phyloP scores from a whole-genome alignment of 306 rosid genomes.

The Prunus mongolica region DNA sequence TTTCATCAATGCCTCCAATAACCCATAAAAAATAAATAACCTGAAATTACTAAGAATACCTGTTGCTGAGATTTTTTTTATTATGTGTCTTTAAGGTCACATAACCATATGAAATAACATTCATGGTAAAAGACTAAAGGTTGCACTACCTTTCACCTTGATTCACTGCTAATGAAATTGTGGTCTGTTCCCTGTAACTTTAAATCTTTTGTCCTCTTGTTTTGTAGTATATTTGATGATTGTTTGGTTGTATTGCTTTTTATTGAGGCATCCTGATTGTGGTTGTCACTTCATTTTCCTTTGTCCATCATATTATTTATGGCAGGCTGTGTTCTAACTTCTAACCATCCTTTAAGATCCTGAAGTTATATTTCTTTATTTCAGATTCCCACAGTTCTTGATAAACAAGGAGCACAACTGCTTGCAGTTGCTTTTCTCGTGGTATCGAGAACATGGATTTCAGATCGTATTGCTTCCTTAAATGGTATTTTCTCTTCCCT shows the following conservation, averaged over 20 bases:
- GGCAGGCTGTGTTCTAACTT: background rate
- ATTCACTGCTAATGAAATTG: background rate
- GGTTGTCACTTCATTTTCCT: background rate
- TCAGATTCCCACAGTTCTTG: constrained; percentile 84
- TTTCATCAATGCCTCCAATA: too few relatives aligned
- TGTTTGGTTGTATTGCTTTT: background rate
- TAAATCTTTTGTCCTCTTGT: background rate
- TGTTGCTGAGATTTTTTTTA: too few relatives aligned
- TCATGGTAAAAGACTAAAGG: background rate
- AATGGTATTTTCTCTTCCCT: constrained; percentile 51
- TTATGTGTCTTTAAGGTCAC: too few relatives aligned
- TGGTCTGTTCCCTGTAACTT: background rate
- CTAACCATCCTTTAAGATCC: background rate
- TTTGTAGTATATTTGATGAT: constrained; percentile 2
- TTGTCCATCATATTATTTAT: background rate
- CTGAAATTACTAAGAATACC: too few relatives aligned
- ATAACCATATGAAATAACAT: too few relatives aligned
- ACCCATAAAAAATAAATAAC: too few relatives aligned
- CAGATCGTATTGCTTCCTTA: constrained; percentile 87
- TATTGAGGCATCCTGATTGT: background rate
- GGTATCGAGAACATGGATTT: constrained; percentile 91
- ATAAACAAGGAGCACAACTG: constrained; percentile 93
- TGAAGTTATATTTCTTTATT: background rate
- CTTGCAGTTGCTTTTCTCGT: constrained; percentile 93
- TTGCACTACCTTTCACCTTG: background rate